Percentiles rank a stretch among this genome's conserved stretches.
Conservation (phyloP, 2,329 filamentous ascomycete species). For the Colletotrichum sp. region DNA sequence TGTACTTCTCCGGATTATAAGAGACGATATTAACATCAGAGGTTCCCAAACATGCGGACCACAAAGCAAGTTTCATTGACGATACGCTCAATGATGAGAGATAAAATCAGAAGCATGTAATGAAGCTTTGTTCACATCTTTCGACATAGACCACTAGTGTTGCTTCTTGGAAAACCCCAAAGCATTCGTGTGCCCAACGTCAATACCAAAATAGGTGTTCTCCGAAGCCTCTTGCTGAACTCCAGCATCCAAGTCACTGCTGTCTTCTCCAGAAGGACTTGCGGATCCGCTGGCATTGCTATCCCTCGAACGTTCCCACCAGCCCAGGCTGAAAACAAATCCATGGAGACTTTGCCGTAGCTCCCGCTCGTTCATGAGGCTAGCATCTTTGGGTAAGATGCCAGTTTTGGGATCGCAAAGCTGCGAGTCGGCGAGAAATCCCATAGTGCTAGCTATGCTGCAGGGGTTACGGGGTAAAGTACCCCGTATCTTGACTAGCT, state of each 20-base stretch:
- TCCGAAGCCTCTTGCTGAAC: not conserved
- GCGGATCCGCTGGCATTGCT: fast-evolving
- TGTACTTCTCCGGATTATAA: not conserved
- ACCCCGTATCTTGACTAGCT: not conserved
- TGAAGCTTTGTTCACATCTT: not conserved
- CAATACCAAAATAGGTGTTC: not conserved
- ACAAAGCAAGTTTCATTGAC: not conserved
- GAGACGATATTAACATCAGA: fast-evolving
- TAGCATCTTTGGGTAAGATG: not conserved
- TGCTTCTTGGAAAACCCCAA: not conserved
- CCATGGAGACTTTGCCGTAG: not conserved
- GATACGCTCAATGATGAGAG: not conserved
- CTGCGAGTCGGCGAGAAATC: not conserved
- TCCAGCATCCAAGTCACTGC: not conserved
- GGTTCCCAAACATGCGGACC: fast-evolving
- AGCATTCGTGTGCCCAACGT: not conserved
- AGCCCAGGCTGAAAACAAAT: not conserved
- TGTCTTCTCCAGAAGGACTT: not conserved
- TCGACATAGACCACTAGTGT: not conserved
- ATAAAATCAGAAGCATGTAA: not conserved
- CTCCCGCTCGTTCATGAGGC: not conserved
- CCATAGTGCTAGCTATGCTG: not conserved
- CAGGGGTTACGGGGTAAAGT: not conserved
- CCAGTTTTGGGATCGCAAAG: not conserved
- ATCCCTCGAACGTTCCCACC: not conserved